Evolutionary conservation across 1,284 basidiomycete genomes (phyloP).

Genomic region (Austroboletus novae-zelandiae): DNA sequence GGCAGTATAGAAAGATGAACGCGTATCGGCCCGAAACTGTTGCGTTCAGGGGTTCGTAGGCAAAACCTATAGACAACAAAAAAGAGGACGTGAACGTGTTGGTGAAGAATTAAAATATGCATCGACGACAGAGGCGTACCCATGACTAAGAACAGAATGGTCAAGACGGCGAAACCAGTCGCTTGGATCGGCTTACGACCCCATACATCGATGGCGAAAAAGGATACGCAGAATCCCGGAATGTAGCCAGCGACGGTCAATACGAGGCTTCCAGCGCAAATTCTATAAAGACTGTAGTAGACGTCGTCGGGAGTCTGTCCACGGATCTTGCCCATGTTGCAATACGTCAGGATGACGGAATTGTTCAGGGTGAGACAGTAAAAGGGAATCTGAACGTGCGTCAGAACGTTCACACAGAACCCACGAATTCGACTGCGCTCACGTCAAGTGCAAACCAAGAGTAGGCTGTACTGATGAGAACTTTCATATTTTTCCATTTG

Average conservation of each 20-base stretch:
- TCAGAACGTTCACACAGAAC: slow-evolving; percentile 1
- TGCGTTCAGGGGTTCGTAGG: slow-evolving; percentile 52
- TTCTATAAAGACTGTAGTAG: slow-evolving; percentile 32
- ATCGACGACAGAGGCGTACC: slow-evolving; percentile 30
- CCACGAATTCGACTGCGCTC: background rate
- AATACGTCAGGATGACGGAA: slow-evolving; percentile 39
- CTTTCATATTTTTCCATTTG: slow-evolving; percentile 43
- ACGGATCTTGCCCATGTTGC: slow-evolving; percentile 27
- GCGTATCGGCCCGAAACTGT: slow-evolving; percentile 38
- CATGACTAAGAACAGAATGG: slow-evolving; percentile 50
- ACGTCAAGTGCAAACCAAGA: slow-evolving; percentile 69
- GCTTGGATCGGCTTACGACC: slow-evolving; percentile 55
- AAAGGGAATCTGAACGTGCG: slow-evolving; percentile 49
- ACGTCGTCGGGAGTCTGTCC: slow-evolving; percentile 19
- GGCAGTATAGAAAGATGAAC: slow-evolving; percentile 64
- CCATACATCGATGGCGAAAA: slow-evolving; percentile 50
- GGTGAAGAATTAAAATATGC: background rate
- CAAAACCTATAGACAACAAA: slow-evolving; percentile 42
- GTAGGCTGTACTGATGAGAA: slow-evolving; percentile 47
- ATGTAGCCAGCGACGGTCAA: slow-evolving; percentile 50
- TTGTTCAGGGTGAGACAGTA: slow-evolving; percentile 64
- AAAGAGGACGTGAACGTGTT: slow-evolving; percentile 1
- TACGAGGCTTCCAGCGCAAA: slow-evolving; percentile 42
- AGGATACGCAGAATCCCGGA: slow-evolving; percentile 50
- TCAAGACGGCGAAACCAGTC: slow-evolving; percentile 58